Base-by-base conservation (phyloP, 164 flowering plant genomes). In the Buxus sempervirens region DNA sequence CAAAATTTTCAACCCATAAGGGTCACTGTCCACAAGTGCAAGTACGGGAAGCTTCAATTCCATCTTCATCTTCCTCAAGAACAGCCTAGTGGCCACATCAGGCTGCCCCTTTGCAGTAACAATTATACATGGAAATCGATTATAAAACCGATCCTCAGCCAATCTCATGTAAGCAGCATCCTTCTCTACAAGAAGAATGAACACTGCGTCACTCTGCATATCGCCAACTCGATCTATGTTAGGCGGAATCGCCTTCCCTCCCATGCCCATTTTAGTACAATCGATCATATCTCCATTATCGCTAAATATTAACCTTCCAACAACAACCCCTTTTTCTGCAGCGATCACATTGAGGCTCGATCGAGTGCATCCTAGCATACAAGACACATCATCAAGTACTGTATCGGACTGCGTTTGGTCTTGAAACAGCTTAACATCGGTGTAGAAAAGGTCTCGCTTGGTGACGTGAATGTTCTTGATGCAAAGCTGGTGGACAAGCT, bases 31-130 rank as follows among this genome's bases (percentile, higher is more conserved):
- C 68, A 95, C 99, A 56, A 92, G 73, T 0, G 99, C 99, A 51
- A 95, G 73, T 45, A 95, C 99, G 0, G 99, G 98, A 2, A 93
- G 77, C 81, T 82, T 89, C 85, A 95, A 66, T 74, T 92, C 97
- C 80, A 71, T 78, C 82, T 86, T 90, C 96, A 95, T 89, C 77
- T 92, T 95, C 88, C 84, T 85, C 85, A 90, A 72, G 72, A 95
- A 95, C 76, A 90, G 76, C 79, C 98, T 84, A 0, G 99, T 95
- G 0, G 99, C 98, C 58, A 95, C 99, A 80, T 95, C 98, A 0
- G 99, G 99, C 73, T 95, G 99, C 55, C 99, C 99, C 57, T 93
- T 95, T 0, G 98, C 99, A 1, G 99, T 92, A 24, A 95, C 85
- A 27, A 92, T 95, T 0, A 95, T 86, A 70, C 98, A 95, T 0